A percentile compares a stretch with the other conserved stretches of the same genome.
These are phyloP conservation scores for Daldinia concentrica DNA, from an alignment of 495 filamentous ascomycete genomes.

Conservation along the genomic window DNA sequence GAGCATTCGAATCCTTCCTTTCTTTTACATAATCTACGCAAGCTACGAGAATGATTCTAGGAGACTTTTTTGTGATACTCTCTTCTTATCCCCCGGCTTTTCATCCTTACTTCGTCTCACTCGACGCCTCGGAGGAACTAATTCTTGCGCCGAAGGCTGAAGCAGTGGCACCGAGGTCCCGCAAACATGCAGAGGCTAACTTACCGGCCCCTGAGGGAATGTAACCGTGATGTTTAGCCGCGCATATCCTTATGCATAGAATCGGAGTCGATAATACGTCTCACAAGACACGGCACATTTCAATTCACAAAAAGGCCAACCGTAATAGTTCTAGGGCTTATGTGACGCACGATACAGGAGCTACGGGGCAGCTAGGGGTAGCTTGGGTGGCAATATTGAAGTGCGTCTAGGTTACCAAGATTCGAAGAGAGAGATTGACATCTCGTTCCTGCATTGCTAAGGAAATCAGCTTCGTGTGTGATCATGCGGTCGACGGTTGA, in stretches of 20 bases:
- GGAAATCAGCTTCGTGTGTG: conserved; percentile 27
- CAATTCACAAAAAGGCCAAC: conserved; percentile 11
- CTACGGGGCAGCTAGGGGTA: conserved; percentile 15
- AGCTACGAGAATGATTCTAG: background rate
- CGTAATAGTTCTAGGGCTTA: conserved; percentile 41
- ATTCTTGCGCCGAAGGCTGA: conserved; percentile 11
- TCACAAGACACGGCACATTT: conserved; percentile 32
- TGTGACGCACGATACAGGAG: conserved; percentile 34
- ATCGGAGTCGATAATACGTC: conserved; percentile 36
- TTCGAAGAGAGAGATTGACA: conserved; percentile 10
- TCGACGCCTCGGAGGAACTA: background rate
- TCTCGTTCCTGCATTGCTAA: conserved; percentile 38
- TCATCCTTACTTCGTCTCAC: background rate
- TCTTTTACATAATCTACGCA: background rate
- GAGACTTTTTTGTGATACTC: background rate
- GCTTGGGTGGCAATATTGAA: conserved; percentile 36
- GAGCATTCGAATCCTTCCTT: conserved; percentile 27
- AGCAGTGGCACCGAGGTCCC: conserved; percentile 30
- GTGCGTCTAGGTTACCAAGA: conserved; percentile 30
- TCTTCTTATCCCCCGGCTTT: background rate
- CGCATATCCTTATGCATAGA: conserved; percentile 38
- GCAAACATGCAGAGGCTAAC: conserved; percentile 36
- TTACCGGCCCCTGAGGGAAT: conserved; percentile 38
- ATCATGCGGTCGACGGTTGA: conserved; percentile 19
- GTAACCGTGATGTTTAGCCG: conserved; percentile 44